These are phyloP conservation scores for Candida krabiensis DNA, from an alignment of 805 yeast species.

Conservation along the genomic window DNA sequence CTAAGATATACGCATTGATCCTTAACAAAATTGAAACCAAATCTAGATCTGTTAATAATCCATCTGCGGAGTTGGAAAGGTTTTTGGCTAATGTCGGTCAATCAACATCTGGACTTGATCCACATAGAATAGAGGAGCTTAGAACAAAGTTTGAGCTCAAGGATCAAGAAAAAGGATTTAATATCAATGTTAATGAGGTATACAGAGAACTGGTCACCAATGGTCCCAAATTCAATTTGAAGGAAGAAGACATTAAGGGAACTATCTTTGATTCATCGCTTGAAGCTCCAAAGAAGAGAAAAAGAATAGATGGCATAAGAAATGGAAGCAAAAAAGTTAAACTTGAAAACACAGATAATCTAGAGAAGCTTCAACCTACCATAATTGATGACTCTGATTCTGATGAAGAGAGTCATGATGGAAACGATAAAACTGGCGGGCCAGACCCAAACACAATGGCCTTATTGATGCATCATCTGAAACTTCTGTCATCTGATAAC, in stretches of 20 bases:
- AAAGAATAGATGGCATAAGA: conserved; percentile 7
- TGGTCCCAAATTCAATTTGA: conserved; percentile 37
- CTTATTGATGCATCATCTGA: conserved; percentile 55
- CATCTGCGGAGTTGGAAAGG: conserved; percentile 25
- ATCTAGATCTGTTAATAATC: conserved; percentile 37
- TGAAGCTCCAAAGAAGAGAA: conserved; percentile 21
- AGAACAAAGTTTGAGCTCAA: conserved; percentile 30
- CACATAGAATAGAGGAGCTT: conserved; percentile 22
- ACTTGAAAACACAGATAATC: conserved; percentile 30
- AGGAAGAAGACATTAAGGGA: conserved; percentile 35
- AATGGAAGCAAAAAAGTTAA: conserved; percentile 25
- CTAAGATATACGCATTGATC: conserved; percentile 60
- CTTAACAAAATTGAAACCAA: conserved; percentile 58
- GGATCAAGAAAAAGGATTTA: conserved; percentile 35
- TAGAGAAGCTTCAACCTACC: conserved; percentile 29
- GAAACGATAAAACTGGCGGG: conserved; percentile 13
- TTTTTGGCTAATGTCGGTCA: conserved; percentile 32
- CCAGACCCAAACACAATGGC: conserved; percentile 23
- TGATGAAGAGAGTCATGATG: conserved; percentile 16
- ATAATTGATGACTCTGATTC: conserved; percentile 33
- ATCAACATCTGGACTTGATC: conserved; percentile 34
- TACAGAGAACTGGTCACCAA: conserved; percentile 24
- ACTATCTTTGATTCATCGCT: conserved; percentile 37
- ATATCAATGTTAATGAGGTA: conserved; percentile 46
- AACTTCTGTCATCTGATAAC: conserved; percentile 54